Evolutionary conservation across 257 asterid species (phyloP).

Genomic region (Sherardia arvensis): DNA sequence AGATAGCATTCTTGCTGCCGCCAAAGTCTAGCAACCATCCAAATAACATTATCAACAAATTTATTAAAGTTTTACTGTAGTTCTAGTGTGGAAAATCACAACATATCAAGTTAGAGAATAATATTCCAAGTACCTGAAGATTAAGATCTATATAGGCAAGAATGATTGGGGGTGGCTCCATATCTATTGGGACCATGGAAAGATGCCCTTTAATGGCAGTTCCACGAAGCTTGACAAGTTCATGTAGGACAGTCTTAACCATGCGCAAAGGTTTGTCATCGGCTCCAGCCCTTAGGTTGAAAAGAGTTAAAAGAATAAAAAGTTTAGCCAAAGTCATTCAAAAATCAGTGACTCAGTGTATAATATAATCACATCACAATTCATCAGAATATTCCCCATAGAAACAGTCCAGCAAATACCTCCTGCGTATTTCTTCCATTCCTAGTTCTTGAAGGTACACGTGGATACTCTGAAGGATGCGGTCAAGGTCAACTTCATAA

Average conservation of each 20-base stretch:
- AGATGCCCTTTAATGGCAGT: slow-evolving; percentile 98
- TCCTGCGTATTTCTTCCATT: slow-evolving; percentile 93
- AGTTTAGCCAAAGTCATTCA: slow-evolving; percentile 3
- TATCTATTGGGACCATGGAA: slow-evolving; percentile 95
- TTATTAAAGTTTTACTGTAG: not conserved
- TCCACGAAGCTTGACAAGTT: slow-evolving; percentile 97
- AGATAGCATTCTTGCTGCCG: slow-evolving; percentile 99
- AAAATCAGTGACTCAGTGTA: not conserved
- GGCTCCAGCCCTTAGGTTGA: slow-evolving; percentile 82
- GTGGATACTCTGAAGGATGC: slow-evolving; percentile 93
- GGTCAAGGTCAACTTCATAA: slow-evolving; percentile 88
- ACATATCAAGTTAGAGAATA: not conserved
- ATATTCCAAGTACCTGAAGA: slow-evolving; percentile 58
- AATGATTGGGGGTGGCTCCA: slow-evolving; percentile 94
- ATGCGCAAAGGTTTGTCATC: slow-evolving; percentile 98
- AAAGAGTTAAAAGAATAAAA: not conserved
- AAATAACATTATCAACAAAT: not conserved
- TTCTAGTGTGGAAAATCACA: not conserved
- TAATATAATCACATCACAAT: not conserved
- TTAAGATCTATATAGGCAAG: slow-evolving; percentile 98
- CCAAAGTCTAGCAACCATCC: slow-evolving; percentile 63
- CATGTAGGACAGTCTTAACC: slow-evolving; percentile 98
- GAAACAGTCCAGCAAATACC: slow-evolving; percentile 30
- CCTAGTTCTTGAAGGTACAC: slow-evolving; percentile 90
- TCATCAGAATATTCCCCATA: not conserved